Base-by-base conservation (phyloP, 192 early-diverging fungal species). In the Backusella liffmaniae region DNA sequence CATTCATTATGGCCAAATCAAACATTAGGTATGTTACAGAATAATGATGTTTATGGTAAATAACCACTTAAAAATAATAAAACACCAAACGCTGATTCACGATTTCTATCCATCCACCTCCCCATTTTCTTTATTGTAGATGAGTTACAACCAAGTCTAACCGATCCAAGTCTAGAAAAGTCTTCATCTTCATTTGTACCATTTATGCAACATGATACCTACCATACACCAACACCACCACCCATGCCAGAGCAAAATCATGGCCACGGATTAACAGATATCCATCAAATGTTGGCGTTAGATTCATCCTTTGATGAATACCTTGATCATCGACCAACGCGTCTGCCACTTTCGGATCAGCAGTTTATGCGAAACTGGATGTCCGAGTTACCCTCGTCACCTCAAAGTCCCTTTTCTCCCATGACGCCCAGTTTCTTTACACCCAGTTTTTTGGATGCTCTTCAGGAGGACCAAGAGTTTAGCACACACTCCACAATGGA, bases 401-500 rank as follows among this genome's bases (percentile, higher is more conserved):
- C 75, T 30, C 41, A 71, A 49, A 23, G 26, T 29, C 23, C 34
- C 5, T 66, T 42, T 67, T 79, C 84, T 44, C 91, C 90, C 7
- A 82, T 82, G 10, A 91, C 90, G n/a, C 91, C 91, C 0, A 88
- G 85, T 21, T 91, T 93, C 83, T 93, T 93, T 53, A 88, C 90
- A 53, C 90, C 92, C n/a, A 86, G 84, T 66, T 93, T 93, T 74
- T 80, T 89, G 51, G 90, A 90, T 13, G 86, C 92, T 4, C 78
- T 93, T 41, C 81, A 81, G 70, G 83, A 77, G 75, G 86, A 77
- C 35, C 84, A 62, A 13, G 70, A 71, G 41, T 44, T 44, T 29
- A 5, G 37, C 5, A 26, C 23, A 69, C n/a, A 35, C 21, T 13
- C 18, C 67, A 69, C 37, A 36, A 32, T 35, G 35, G n/a, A 32